phyloP scores from a whole-genome alignment of 495 filamentous ascomycete genomes.

The Diplogelasinospora grovesii region DNA sequence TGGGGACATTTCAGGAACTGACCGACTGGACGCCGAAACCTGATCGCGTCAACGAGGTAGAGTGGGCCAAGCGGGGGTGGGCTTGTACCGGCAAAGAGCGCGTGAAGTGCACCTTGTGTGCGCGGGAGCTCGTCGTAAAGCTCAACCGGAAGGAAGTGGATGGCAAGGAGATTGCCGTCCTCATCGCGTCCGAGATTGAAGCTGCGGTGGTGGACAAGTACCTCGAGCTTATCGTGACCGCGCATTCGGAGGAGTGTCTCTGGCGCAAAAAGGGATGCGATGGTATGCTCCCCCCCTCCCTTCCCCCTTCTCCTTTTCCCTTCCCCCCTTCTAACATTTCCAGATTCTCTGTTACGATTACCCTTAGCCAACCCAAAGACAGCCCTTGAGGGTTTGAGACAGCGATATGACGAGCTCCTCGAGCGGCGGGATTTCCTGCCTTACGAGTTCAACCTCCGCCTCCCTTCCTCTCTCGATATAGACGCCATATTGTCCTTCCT shows the following conservation, averaged over 20 bases:
- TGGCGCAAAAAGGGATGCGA: slow-evolving; percentile 84
- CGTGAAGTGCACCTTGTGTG: slow-evolving; percentile 78
- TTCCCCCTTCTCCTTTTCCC: slow-evolving; percentile 23
- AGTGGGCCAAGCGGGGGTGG: slow-evolving; percentile 96
- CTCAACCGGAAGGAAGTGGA: slow-evolving; percentile 63
- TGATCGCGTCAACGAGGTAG: slow-evolving; percentile 73
- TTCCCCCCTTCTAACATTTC: slow-evolving; percentile 30
- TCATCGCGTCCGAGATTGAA: slow-evolving; percentile 47
- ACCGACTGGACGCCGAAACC: slow-evolving; percentile 85
- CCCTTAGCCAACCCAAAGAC: slow-evolving; percentile 50
- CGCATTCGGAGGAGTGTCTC: slow-evolving; percentile 75
- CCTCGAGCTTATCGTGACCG: slow-evolving; percentile 58
- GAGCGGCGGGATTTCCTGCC: slow-evolving; percentile 42
- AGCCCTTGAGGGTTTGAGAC: slow-evolving; percentile 49
- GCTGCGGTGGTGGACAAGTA: slow-evolving; percentile 74
- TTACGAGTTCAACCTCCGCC: slow-evolving; percentile 45
- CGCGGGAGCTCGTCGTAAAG: slow-evolving; percentile 72
- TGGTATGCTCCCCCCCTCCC: slow-evolving; percentile 43
- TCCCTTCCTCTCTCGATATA: slow-evolving; percentile 39
- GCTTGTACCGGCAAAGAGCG: slow-evolving; percentile 73
- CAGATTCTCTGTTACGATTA: slow-evolving; percentile 39
- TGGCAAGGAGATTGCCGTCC: slow-evolving; percentile 51
- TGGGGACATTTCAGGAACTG: slow-evolving; percentile 83
- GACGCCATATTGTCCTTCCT: slow-evolving; percentile 45
- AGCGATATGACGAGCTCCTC: slow-evolving; percentile 54